These are phyloP conservation scores for Vigna trinervia DNA, from an alignment of 306 rosid genomes.

Conservation along the genomic window DNA sequence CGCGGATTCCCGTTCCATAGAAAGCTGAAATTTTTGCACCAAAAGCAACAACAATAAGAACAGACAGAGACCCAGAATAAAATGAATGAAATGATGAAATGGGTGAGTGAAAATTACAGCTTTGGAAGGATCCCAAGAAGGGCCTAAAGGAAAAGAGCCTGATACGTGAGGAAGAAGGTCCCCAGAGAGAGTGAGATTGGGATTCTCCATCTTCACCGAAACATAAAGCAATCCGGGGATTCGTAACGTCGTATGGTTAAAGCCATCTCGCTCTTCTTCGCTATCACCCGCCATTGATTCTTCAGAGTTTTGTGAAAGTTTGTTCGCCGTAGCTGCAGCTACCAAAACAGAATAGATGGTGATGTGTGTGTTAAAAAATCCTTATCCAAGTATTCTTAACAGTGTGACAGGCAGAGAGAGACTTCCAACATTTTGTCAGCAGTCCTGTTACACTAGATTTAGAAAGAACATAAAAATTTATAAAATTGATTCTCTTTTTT, in stretches of 20 bases:
- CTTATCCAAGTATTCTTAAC: conserved; percentile 11
- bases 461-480: no score
- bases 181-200: conserved; percentile 54
- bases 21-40: conserved; percentile 54
- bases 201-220: conserved; percentile 88
- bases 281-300: conserved; percentile 58
- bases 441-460: no score
- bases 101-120: conserved; percentile 63
- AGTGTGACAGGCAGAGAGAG: not conserved
- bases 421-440: no score
- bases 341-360: not conserved
- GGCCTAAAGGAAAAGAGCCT: conserved; percentile 75
- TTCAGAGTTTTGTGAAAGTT: conserved; percentile 6
- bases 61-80: conserved; percentile 8
- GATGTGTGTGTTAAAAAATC: not conserved
- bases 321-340: conserved; percentile 12
- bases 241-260: conserved; percentile 35
- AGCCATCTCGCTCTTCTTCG: conserved; percentile 55
- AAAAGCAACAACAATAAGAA: conserved; percentile 26
- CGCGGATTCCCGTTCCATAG: conserved; percentile 86
- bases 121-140: conserved; percentile 78
- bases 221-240: conserved; percentile 65
- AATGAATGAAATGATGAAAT: not conserved
- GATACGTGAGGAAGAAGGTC: conserved; percentile 86
- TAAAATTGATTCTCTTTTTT: no score